Percentiles rank a stretch among this genome's conserved stretches.
Evolutionary conservation across 2,329 filamentous ascomycete species (phyloP).

Genomic region (Fusarium domesticum): DNA sequence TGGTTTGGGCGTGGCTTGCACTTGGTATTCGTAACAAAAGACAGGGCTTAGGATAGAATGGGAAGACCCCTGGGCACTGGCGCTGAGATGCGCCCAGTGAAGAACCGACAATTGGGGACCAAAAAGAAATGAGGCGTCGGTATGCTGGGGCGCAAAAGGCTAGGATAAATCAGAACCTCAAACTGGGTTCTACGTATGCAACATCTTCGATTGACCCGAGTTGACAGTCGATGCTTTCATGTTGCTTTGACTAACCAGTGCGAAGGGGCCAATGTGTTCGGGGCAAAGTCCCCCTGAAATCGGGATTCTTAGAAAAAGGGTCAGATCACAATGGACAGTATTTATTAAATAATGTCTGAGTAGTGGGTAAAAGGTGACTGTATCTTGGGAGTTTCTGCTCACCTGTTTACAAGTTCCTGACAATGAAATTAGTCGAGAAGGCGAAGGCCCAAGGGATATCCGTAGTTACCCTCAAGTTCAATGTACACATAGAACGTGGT

Average conservation of each 20-base stretch:
- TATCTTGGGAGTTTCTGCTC: neutral
- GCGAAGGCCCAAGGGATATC: no score
- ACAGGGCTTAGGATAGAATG: slow-evolving; percentile 10
- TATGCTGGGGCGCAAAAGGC: slow-evolving; percentile 13
- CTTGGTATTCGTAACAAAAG: slow-evolving; percentile 11
- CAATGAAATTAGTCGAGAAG: neutral
- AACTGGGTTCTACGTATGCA: no score
- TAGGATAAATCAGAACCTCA: slow-evolving; percentile 18
- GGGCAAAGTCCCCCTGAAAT: slow-evolving; percentile 1
- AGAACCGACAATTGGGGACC: slow-evolving; percentile 14
- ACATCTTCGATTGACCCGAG: neutral
- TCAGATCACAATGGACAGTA: neutral
- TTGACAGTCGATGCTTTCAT: neutral
- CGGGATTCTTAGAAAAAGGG: slow-evolving; percentile 1
- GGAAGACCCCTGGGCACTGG: slow-evolving; percentile 27
- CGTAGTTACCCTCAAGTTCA: slow-evolving; percentile 11
- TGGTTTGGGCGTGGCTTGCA: slow-evolving; percentile 4
- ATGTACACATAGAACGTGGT: neutral
- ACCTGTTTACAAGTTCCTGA: slow-evolving; percentile 9
- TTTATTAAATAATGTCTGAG: neutral
- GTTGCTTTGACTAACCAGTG: neutral
- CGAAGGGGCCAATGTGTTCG: neutral
- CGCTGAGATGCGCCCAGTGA: slow-evolving; percentile 30
- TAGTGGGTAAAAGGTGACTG: neutral
- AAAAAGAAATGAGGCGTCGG: slow-evolving; percentile 2